Evolutionary conservation across 1,284 basidiomycete species (phyloP), one percentile per base, ranked within the genome.

Genomic region (Cryptococcus wingfieldii): DNA sequence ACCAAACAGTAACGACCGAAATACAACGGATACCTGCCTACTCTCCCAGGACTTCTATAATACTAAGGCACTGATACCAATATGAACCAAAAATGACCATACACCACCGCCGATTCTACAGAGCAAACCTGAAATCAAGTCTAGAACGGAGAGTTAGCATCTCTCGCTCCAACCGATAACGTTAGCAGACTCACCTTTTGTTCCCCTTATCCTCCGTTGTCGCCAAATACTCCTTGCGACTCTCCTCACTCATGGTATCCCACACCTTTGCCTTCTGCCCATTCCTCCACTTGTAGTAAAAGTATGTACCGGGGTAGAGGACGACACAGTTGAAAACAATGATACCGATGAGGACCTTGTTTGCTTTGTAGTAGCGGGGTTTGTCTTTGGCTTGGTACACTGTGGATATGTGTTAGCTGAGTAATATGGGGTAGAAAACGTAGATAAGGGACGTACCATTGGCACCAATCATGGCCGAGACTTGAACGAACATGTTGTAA

Each of bases 401-500:
- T 51, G 34, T 9, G n/a, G 10, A 37, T 31, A 48, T 13, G 13
- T 23, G 23, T 23, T 23, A 23, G 23, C 23, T 3, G 23, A 23
- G 23, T 23, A 23, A 23, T 23, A 23, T 23, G 23, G 23, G 48
- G 13, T 13, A 45, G 0, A 16, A 10, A 12, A 6, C 8, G 43
- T 1, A 23, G 43, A 45, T 1, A 42, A 10, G 52, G 27, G 38
- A 38, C 51, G 48, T 13, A 55, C 61, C 47, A 38, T 71, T 71
- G n/a, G 64, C 55, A 6, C 67, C 67, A n/a, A 69, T 66, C 51
- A 71, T 64, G 6, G 62, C 62, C 16, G 54, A 58, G 6, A 59
- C 55, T 54, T 71, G 69, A 10, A 71, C 69, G 16, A 51, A 43
- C 64, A 71, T 71, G 53, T 71, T 71, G 58, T 71, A 69, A 28